A percentile compares a stretch with the other conserved stretches of the same genome.
Evolutionary conservation across 352 stramenopile species (phyloP).

Genomic region (Phytopythium litorale): DNA sequence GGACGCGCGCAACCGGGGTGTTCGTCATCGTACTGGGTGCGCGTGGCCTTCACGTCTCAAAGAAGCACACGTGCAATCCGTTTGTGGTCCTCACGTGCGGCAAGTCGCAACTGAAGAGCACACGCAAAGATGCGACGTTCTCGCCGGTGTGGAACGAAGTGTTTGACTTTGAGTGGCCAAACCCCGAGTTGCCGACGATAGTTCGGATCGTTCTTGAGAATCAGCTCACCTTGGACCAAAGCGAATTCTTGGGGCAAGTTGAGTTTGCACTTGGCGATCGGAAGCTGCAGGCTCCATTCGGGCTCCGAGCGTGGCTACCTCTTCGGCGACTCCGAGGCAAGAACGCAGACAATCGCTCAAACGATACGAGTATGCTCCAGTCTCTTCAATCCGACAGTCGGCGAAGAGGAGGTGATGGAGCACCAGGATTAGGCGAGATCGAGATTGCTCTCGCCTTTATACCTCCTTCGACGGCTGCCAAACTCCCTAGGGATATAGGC

Average conservation of each 20-base stretch:
- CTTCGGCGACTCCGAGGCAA: constrained; percentile 27
- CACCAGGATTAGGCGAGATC: constrained; percentile 33
- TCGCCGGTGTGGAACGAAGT: constrained; percentile 72
- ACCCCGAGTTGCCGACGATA: background rate
- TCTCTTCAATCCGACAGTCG: background rate
- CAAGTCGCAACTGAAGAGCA: constrained; percentile 57
- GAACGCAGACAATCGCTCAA: constrained; percentile 7
- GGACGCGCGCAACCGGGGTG: constrained; percentile 43
- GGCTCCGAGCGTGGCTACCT: constrained; percentile 47
- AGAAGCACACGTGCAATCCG: constrained; percentile 74
- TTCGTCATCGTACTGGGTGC: constrained; percentile 49
- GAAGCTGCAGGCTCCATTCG: constrained; percentile 25
- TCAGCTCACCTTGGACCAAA: constrained; percentile 61
- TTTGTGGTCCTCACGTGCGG: constrained; percentile 56
- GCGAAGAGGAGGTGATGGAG: background rate
- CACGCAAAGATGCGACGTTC: constrained; percentile 61
- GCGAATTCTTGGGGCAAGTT: constrained; percentile 55
- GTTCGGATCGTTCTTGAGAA: constrained; percentile 58
- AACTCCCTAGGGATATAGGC: background rate
- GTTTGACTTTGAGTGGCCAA: constrained; percentile 69
- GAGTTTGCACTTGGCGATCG: constrained; percentile 32
- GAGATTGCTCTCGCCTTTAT: constrained; percentile 50
- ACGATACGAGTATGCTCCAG: background rate
- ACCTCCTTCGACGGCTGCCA: constrained; percentile 10
- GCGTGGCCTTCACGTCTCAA: constrained; percentile 42